A percentile compares a stretch with the other conserved stretches of the same genome.
Conservation (phyloP, 1,139 yeast genomes). For the Zygosaccharomyces pseudobailii region DNA sequence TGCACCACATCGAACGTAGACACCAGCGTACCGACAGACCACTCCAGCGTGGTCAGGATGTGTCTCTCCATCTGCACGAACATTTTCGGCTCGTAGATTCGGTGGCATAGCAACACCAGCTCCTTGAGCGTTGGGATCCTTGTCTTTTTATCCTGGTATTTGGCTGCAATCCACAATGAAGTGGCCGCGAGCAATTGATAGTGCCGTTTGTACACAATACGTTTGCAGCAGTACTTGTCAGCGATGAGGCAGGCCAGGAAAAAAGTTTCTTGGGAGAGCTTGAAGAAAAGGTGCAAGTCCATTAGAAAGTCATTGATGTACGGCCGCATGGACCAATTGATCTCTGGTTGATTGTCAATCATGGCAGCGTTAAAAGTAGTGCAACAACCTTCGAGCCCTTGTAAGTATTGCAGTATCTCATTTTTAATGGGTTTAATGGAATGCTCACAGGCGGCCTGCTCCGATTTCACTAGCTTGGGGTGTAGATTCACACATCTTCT, state of each 20-base stretch:
- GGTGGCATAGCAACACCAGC: conserved; percentile 72
- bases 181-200: conserved; percentile 92
- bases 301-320: conserved; percentile 75
- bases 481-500: conserved; percentile 11
- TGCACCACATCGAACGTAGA: conserved; percentile 13
- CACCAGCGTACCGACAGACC: conserved; percentile 44
- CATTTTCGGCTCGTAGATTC: conserved; percentile 84
- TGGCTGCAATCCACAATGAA: conserved; percentile 92
- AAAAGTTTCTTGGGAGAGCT: conserved; percentile 70
- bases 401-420: conserved; percentile 17
- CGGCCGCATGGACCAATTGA: conserved; percentile 91
- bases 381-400: conserved; percentile 11
- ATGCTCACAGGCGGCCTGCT: conserved; percentile 10
- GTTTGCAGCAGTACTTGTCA: conserved; percentile 85
- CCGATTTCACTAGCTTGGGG: conserved; percentile 15
- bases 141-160: conserved; percentile 82
- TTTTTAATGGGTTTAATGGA: conserved; percentile 16
- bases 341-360: conserved; percentile 89
- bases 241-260: conserved; percentile 75
- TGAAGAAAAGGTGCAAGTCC: conserved; percentile 72
- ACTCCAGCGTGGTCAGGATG: conserved; percentile 74
- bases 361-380: conserved; percentile 35
- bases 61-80: conserved; percentile 95
- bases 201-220: conserved; percentile 88
- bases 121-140: conserved; percentile 79